phyloP scores from a whole-genome alignment of 2,329 filamentous ascomycete genomes.

The Hymenotorrendiella dingleyae region DNA sequence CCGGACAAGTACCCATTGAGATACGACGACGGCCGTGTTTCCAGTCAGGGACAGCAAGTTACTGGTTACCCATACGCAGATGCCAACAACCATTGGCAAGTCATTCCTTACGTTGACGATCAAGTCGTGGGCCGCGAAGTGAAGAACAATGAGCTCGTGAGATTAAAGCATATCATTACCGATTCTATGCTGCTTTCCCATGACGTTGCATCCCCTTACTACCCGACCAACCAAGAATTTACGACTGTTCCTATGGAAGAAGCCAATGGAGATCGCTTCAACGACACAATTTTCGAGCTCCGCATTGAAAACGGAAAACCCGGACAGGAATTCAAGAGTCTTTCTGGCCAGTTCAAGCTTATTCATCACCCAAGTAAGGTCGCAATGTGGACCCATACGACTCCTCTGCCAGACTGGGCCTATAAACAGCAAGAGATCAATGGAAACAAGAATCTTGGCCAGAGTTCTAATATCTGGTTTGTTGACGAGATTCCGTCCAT shows the following conservation, averaged over 20 bases:
- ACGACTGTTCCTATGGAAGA: slow-evolving; percentile 72
- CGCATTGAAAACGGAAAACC: slow-evolving; percentile 81
- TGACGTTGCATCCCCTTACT: slow-evolving; percentile 94
- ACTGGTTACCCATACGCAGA: slow-evolving; percentile 98
- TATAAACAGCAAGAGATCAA: slow-evolving; percentile 99
- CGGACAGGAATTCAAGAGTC: slow-evolving; percentile 78
- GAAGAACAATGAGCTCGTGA: slow-evolving; percentile 77
- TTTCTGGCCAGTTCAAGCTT: slow-evolving; percentile 91
- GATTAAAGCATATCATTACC: slow-evolving; percentile 80
- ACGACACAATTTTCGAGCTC: slow-evolving; percentile 91
- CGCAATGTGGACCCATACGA: slow-evolving; percentile 98
- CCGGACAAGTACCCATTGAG: slow-evolving; percentile 81
- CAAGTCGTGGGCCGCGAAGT: slow-evolving; percentile 58
- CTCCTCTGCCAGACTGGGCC: slow-evolving; percentile 92
- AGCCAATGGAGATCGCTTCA: slow-evolving; percentile 66
- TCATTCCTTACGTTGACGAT: slow-evolving; percentile 64
- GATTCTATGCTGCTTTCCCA: slow-evolving; percentile 85
- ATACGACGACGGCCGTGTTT: slow-evolving; percentile 95
- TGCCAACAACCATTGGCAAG: slow-evolving; percentile 98
- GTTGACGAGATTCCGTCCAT: slow-evolving; percentile 87
- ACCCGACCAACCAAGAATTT: slow-evolving; percentile 97
- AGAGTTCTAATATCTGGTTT: slow-evolving; percentile 90
- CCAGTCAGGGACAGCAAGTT: slow-evolving; percentile 95
- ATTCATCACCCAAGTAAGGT: slow-evolving; percentile 93
- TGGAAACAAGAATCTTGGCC: slow-evolving; percentile 90